Conservation (phyloP, 257 asterid genomes). For the Nicotiana otophora region DNA sequence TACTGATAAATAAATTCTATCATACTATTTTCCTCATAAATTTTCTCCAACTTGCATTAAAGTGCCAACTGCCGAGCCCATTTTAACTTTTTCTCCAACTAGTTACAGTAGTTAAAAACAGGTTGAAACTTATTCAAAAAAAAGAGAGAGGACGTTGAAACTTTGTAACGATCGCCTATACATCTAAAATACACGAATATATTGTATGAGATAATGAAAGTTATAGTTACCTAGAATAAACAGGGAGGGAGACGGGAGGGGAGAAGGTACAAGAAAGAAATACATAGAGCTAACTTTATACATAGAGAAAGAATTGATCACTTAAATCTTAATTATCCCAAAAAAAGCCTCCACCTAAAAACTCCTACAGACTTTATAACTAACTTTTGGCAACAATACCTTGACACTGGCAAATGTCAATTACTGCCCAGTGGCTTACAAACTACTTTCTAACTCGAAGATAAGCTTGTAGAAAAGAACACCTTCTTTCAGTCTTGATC, state of each 20-base stretch:
- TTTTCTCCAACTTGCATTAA: not conserved
- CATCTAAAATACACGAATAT: not conserved
- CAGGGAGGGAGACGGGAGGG: not conserved
- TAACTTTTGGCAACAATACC: not conserved
- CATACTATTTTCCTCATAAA: not conserved
- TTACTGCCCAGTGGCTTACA: not conserved
- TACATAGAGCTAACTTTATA: too few species aligned
- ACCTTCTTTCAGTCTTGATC: not conserved
- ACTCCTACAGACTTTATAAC: not conserved
- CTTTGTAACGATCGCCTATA: not conserved
- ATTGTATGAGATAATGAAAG: not conserved
- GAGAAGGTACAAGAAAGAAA: not conserved
- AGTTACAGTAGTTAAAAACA: not conserved
- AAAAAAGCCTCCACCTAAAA: not conserved
- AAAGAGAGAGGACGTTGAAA: not conserved
- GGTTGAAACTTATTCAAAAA: not conserved
- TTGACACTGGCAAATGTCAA: not conserved
- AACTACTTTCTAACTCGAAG: not conserved
- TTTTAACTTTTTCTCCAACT: not conserved
- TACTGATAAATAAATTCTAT: not conserved
- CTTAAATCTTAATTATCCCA: not conserved
- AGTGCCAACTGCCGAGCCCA: not conserved
- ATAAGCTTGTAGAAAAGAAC: not conserved
- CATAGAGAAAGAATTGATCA: too few species aligned
- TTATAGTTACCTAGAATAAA: not conserved